phyloP scores from a whole-genome alignment of 306 rosid species.

The Castanea crenata region DNA sequence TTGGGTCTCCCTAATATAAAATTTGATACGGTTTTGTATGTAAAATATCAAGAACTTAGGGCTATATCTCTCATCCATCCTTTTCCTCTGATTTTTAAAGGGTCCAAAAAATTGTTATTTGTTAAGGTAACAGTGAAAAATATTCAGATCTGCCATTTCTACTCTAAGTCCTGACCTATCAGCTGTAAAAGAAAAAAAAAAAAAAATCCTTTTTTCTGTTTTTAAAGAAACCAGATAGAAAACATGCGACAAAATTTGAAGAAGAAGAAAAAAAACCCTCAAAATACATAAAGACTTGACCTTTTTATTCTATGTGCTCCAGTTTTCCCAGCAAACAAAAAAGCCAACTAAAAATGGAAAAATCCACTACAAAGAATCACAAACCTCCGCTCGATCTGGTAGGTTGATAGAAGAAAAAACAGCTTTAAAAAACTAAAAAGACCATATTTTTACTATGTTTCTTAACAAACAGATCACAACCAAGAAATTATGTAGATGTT shows the following conservation, averaged over 20 bases:
- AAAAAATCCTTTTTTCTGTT: not conserved
- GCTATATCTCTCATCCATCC: no score
- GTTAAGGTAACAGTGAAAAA: not conserved
- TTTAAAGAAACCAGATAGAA: not conserved
- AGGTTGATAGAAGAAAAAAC: not conserved
- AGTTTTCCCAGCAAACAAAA: slow-evolving; percentile 1
- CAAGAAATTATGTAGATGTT: not conserved
- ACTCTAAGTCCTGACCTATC: not conserved
- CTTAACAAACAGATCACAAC: not conserved
- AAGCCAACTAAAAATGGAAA: not conserved
- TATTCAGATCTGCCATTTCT: not conserved
- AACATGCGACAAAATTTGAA: not conserved
- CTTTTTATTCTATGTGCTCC: not conserved
- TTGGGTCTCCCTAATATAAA: no score
- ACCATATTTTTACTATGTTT: not conserved
- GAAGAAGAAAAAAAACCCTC: not conserved
- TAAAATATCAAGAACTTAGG: no score
- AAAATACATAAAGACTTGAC: not conserved
- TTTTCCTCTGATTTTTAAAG: not conserved
- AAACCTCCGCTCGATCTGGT: not conserved
- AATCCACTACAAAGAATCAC: not conserved
- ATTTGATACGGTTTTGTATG: no score
- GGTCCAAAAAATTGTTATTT: not conserved
- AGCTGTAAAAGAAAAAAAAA: no score
- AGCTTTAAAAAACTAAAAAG: not conserved